These are phyloP conservation scores for Paspalum vaginatum DNA, from an alignment of 176 grass and related monocot genomes.

Conservation along the genomic window DNA sequence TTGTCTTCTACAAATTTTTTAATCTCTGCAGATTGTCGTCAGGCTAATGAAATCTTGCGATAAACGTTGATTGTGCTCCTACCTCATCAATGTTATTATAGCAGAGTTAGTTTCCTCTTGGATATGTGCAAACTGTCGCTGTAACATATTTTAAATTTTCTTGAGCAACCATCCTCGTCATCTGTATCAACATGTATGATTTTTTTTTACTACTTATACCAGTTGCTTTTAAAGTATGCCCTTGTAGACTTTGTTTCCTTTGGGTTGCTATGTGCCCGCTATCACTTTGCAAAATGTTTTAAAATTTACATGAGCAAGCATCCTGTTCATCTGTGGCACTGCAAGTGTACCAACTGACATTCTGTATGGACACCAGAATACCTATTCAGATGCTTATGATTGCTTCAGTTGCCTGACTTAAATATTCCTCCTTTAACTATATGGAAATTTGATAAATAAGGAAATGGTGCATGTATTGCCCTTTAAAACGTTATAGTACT, in stretches of 20 bases:
- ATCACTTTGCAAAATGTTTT: not conserved
- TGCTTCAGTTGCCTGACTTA: not conserved
- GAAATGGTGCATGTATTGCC: not conserved
- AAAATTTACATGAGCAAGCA: not conserved
- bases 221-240: not conserved
- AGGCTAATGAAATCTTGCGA: conserved; percentile 19
- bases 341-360: not conserved
- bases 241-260: not conserved
- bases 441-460: not conserved
- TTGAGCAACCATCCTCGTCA: not conserved
- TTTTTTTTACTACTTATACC: not conserved
- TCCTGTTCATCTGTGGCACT: not conserved
- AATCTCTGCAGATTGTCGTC: conserved; percentile 51
- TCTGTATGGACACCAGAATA: not conserved
- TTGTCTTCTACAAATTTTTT: not conserved
- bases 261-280: not conserved
- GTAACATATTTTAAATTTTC: not conserved
- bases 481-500: not conserved
- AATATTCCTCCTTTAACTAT: not conserved
- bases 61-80: conserved; percentile 1
- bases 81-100: not conserved
- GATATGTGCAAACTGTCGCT: not conserved
- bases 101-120: not conserved
- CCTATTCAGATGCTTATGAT: not conserved
- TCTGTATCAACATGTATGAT: not conserved